A percentile compares a stretch with the other conserved stretches of the same genome.
Conservation (phyloP, 345 rosid genomes). For the Eucalyptus rudis region DNA sequence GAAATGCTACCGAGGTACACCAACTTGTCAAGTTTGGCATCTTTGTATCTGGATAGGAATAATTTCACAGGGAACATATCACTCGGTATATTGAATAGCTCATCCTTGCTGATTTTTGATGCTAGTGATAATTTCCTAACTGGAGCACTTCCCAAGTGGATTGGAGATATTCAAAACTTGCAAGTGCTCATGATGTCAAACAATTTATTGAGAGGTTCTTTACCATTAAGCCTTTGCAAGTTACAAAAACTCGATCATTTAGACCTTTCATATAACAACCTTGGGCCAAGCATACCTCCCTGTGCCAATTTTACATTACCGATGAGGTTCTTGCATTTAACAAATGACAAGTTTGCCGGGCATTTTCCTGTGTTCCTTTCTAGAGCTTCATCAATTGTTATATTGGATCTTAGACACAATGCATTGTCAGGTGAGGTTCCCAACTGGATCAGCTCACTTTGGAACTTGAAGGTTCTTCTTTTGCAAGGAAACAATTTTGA, state of each 20-base stretch:
- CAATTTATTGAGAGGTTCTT: background rate
- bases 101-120: background rate
- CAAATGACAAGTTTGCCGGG: background rate
- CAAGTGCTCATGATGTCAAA: background rate
- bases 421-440: background rate
- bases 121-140: background rate
- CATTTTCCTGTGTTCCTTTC: background rate
- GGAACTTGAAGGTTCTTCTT: background rate
- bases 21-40: too few relatives aligned
- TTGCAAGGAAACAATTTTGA: background rate
- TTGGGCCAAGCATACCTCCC: background rate
- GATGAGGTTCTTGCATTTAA: background rate
- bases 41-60: background rate
- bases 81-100: accelerated
- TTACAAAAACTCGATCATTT: background rate
- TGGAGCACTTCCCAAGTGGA: conserved; percentile 2
- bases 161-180: background rate
- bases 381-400: background rate
- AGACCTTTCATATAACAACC: background rate
- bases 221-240: background rate
- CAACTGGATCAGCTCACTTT: background rate
- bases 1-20: background rate
- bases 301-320: background rate
- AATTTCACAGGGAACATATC: background rate
- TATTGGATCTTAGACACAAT: background rate